Evolutionary conservation across 2,329 filamentous ascomycete genomes (phyloP).

Genomic region (Fusarium compactum): DNA sequence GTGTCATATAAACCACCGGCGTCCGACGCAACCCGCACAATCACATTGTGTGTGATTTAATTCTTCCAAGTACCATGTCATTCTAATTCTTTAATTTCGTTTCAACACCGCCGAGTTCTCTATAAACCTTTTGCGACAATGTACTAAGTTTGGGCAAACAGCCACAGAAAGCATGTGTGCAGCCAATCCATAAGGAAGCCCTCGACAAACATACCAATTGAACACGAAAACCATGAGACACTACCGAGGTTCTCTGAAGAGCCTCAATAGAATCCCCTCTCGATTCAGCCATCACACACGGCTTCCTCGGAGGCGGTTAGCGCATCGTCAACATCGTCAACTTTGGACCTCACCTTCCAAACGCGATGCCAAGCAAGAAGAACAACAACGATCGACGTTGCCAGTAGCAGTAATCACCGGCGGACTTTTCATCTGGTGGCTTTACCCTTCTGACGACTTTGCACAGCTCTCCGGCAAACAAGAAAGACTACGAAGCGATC

Average conservation of each 20-base stretch:
- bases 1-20: constrained; percentile 24
- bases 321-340: constrained; percentile 33
- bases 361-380: constrained; percentile 37
- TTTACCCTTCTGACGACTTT: constrained; percentile 60
- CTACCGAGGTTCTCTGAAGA: constrained; percentile 39
- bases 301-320: constrained; percentile 32
- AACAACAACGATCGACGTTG: constrained; percentile 44
- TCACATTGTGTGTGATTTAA: not conserved
- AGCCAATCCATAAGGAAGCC: constrained; percentile 20
- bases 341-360: constrained; percentile 36
- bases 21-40: constrained; percentile 2
- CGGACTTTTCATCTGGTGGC: constrained; percentile 57
- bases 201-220: constrained; percentile 22
- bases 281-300: constrained; percentile 33
- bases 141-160: constrained; percentile 19
- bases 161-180: constrained; percentile 37
- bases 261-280: constrained; percentile 35
- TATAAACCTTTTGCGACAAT: constrained; percentile 15
- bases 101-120: not conserved
- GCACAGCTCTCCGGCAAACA: constrained; percentile 50
- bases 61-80: not conserved
- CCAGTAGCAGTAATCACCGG: constrained; percentile 52
- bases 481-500: constrained; percentile 11
- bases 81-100: constrained; percentile 14
- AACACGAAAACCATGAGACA: constrained; percentile 38